A percentile compares a stretch with the other conserved stretches of the same genome.
phyloP scores from a whole-genome alignment of 305 asterid genomes.

The Rubia balearica region DNA sequence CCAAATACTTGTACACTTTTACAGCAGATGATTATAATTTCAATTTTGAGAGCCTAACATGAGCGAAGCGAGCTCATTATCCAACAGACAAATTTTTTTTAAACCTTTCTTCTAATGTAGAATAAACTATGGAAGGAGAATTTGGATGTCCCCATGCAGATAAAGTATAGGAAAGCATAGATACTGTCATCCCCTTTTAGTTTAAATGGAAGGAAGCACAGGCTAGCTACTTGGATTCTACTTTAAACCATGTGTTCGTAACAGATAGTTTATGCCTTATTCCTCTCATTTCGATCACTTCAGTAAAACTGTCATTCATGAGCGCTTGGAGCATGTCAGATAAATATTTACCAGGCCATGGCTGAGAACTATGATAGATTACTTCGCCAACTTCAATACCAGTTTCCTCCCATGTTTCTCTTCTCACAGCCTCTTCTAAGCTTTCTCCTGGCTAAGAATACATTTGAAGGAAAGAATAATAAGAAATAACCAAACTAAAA shows the following conservation, averaged over 20 bases:
- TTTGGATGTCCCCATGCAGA: neutral
- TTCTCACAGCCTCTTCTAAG: conserved; percentile 91
- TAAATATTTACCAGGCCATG: conserved; percentile 72
- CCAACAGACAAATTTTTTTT: neutral
- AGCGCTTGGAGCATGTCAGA: conserved; percentile 9
- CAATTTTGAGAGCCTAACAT: conserved; percentile 1
- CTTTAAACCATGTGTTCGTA: neutral
- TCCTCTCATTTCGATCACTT: neutral
- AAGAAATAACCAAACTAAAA: neutral
- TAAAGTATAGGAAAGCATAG: neutral
- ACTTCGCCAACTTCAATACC: conserved; percentile 94
- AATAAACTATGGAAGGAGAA: neutral
- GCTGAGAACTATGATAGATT: conserved; percentile 94
- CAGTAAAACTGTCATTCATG: neutral
- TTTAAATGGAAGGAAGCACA: neutral
- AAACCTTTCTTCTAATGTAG: neutral
- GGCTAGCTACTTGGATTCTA: neutral
- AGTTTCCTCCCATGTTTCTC: conserved; percentile 94
- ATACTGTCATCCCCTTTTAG: neutral
- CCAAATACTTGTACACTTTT: neutral
- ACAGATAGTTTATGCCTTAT: neutral
- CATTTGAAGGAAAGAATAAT: conserved; percentile 4
- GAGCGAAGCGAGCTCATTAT: neutral
- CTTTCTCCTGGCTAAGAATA: conserved; percentile 85
- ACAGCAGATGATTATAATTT: neutral